Base-by-base conservation (phyloP, 1,139 yeast genomes). In the Eremothecium gossypii region DNA sequence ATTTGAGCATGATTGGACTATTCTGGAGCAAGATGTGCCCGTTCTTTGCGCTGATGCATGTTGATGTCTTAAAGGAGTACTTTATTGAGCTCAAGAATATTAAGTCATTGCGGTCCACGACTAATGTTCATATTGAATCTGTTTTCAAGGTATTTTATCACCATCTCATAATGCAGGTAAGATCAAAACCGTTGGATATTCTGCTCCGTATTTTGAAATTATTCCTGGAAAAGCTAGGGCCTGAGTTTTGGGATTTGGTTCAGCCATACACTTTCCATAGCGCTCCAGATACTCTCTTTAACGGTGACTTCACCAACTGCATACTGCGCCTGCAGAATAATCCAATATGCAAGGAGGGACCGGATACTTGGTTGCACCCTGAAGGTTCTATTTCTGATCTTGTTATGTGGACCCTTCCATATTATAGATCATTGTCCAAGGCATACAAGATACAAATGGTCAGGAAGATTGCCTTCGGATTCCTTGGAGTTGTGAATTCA, bases 101-200 rank as follows among this genome's bases (percentile, higher is more conserved):
- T n/a, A 67, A 64, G 20, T 60, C 66, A 3, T 64, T 70, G 63
- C 65, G 71, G 42, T 63, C 64, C 39, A 49, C 59, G 40, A 59
- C 63, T 12, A 58, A 65, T 36, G 66, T 72, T 47, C 64, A 71
- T 37, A 56, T 71, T 53, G 56, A 73, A 50, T 59, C 81, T 1
- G 53, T 78, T 6, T 57, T 71, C 23, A 64, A 67, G 23, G 69
- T 79, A 2, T 59, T 60, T 60, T 58, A 55, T 30, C 52, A 51
- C 31, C 63, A 59, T 45, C 34, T 65, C 72, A 44, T 67, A 65
- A 50, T 76, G 72, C 49, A 76, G 68, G 56, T 60, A 73, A 42
- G 68, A 71, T 70, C 70, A 36, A 64, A 63, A 14, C 80, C 89
- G 0, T 58, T 82, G 20, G 84, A 83, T 0, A 60, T 67, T 20